These are phyloP conservation scores for Hamigera avellanea DNA, from an alignment of 495 filamentous ascomycete genomes.

Conservation along the genomic window DNA sequence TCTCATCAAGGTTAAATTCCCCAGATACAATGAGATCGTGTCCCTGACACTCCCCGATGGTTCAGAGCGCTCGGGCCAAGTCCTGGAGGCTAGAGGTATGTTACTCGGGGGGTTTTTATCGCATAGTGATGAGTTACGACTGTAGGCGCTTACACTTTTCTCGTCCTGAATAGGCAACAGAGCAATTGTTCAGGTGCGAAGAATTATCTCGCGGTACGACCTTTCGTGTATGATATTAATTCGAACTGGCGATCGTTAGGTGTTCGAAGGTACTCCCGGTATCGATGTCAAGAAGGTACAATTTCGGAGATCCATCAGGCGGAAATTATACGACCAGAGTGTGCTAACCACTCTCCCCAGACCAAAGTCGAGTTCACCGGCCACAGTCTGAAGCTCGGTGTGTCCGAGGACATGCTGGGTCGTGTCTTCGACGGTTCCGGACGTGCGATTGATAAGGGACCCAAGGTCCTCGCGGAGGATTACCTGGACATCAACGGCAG, in stretches of 20 bases:
- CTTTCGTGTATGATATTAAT: conserved; percentile 9
- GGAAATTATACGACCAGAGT: neutral
- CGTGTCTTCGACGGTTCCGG: conserved; percentile 98
- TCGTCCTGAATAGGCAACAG: conserved; percentile 51
- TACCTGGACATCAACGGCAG: conserved; percentile 98
- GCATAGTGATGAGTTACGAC: neutral
- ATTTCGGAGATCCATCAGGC: neutral
- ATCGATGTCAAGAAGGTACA: conserved; percentile 96
- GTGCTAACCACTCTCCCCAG: conserved; percentile 29
- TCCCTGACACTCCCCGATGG: conserved; percentile 93
- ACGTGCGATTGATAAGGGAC: conserved; percentile 94
- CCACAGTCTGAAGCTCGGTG: conserved; percentile 92
- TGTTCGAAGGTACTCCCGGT: conserved; percentile 94
- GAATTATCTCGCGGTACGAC: neutral
- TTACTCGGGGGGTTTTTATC: conserved; percentile 1
- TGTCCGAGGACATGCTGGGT: conserved; percentile 98
- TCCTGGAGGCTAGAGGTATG: conserved; percentile 90
- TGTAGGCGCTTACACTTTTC: conserved; percentile 6
- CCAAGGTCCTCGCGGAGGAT: conserved; percentile 95
- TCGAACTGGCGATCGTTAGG: conserved; percentile 37
- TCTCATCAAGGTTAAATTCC: conserved; percentile 75
- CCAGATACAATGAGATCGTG: conserved; percentile 95
- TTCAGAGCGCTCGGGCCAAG: conserved; percentile 84
- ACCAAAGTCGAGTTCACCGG: conserved; percentile 96
- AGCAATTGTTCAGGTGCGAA: conserved; percentile 76